A percentile compares a stretch with the other conserved stretches of the same genome.
Evolutionary conservation across 805 yeast species (phyloP).

Genomic region (Wickerhamiella bombiphila): DNA sequence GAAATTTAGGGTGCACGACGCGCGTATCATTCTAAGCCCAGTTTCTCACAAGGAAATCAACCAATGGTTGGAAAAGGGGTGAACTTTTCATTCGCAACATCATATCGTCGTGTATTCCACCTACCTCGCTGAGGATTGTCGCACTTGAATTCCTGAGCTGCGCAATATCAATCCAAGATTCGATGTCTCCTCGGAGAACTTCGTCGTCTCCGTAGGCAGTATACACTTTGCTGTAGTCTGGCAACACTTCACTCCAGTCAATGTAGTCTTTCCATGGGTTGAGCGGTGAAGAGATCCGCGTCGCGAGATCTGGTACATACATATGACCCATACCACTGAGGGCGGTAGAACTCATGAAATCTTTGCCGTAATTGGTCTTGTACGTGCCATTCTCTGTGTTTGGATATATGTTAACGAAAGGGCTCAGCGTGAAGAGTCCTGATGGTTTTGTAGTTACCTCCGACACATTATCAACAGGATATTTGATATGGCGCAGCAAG

Average conservation of each 20-base stretch:
- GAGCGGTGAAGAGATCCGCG: neutral
- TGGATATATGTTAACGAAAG: slow-evolving; percentile 2
- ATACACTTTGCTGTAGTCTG: slow-evolving; percentile 1
- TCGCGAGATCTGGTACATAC: neutral
- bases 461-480: slow-evolving; percentile 4
- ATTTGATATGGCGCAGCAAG: slow-evolving; percentile 4
- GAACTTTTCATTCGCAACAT: no score
- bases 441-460: slow-evolving; percentile 1
- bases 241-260: slow-evolving; percentile 5
- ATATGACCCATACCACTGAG: neutral
- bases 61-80: no score
- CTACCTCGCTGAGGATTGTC: no score
- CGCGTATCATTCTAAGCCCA: no score
- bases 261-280: neutral
- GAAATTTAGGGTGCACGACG: no score
- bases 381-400: neutral
- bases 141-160: neutral
- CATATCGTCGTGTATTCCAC: no score
- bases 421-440: slow-evolving; percentile 1
- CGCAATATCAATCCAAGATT: neutral
- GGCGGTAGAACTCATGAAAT: neutral
- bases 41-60: no score
- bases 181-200: slow-evolving; percentile 8
- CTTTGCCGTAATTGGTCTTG: neutral
- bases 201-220: slow-evolving; percentile 11